Conservation (phyloP, 1,284 basidiomycete species). For the Ustilago loliicola region DNA sequence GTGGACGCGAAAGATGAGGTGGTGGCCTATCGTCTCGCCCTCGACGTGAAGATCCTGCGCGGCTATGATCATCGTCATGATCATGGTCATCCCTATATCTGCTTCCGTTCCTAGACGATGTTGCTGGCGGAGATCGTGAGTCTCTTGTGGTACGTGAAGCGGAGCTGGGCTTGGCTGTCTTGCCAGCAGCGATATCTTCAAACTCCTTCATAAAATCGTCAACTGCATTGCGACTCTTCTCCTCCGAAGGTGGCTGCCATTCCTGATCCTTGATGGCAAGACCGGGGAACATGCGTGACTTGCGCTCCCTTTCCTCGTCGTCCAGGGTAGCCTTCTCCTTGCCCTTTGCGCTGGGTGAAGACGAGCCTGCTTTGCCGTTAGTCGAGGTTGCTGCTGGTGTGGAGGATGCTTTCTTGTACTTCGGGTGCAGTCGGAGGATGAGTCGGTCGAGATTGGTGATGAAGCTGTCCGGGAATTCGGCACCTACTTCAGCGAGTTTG, state of each 20-base stretch:
- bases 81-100: slow-evolving; percentile 20
- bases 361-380: slow-evolving; percentile 70
- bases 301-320: slow-evolving; percentile 79
- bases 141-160: not conserved
- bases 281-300: slow-evolving; percentile 89
- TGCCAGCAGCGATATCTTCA: slow-evolving; percentile 75
- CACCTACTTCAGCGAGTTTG: slow-evolving; percentile 84
- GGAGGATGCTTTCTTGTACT: slow-evolving; percentile 74
- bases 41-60: slow-evolving; percentile 21
- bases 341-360: slow-evolving; percentile 59
- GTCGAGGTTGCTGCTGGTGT: slow-evolving; percentile 8
- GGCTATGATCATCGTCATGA: slow-evolving; percentile 14
- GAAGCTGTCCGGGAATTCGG: slow-evolving; percentile 89
- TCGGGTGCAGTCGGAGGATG: slow-evolving; percentile 93
- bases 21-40: slow-evolving; percentile 46
- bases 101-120: slow-evolving; percentile 14
- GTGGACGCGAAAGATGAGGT: slow-evolving; percentile 30
- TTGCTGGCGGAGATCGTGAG: slow-evolving; percentile 21
- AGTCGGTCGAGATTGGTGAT: slow-evolving; percentile 92
- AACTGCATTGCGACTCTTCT: slow-evolving; percentile 76
- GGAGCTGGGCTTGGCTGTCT: slow-evolving; percentile 6
- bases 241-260: slow-evolving; percentile 73
- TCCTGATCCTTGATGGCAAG: slow-evolving; percentile 83
- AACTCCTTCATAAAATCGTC: slow-evolving; percentile 88
- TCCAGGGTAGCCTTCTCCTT: slow-evolving; percentile 72